Base-by-base conservation (phyloP, 257 asterid genomes). In the Lycium ferocissimum region DNA sequence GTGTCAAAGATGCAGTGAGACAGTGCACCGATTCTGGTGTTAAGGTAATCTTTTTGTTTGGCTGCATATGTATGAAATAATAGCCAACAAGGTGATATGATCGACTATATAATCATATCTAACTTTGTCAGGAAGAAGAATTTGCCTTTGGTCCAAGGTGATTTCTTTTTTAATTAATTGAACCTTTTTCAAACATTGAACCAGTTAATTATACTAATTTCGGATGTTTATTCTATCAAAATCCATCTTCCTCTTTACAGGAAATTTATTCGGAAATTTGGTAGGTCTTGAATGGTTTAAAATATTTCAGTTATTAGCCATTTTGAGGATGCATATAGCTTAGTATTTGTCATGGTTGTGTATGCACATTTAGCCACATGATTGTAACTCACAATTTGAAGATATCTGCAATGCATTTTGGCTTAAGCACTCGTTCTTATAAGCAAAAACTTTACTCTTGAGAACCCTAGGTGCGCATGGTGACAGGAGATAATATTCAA, bases 401-500 rank as follows among this genome's bases (percentile, higher is more conserved):
- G 49, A 53, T 53, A 78, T 78, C 49, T 53, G 47, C 26, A 51
- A 76, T 76, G 65, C 49, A 2, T 43, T 43, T 71, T 72, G 43
- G 38, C 18, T 72, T 43, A 72, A 43, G 80, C 18, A 72, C 33
- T 51, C 13, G 63, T 78, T 78, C 47, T 53, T 53, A 78, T 78
- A 53, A 53, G 26, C 22, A 12, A 26, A 14, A 76, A 51, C 9
- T 33, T 83, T 83, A 69, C 67, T 33, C 76, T 82, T 86, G 88
- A 66, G 45, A 81, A 87, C 73, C 80, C 57, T 88, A 95, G 98
- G 99, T 94, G 89, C 94, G 98, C 85, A 96, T 94, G 99, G 99
- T 96, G 51, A 96, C 99, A 54, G 98, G 99, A 87, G 98, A 96
- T 83, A 96, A 93, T 86, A 90, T 94, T 88, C 98, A 93, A 88